Evolutionary conservation across 2,329 filamentous ascomycete genomes (phyloP).

Genomic region (Septoria petroselini): DNA sequence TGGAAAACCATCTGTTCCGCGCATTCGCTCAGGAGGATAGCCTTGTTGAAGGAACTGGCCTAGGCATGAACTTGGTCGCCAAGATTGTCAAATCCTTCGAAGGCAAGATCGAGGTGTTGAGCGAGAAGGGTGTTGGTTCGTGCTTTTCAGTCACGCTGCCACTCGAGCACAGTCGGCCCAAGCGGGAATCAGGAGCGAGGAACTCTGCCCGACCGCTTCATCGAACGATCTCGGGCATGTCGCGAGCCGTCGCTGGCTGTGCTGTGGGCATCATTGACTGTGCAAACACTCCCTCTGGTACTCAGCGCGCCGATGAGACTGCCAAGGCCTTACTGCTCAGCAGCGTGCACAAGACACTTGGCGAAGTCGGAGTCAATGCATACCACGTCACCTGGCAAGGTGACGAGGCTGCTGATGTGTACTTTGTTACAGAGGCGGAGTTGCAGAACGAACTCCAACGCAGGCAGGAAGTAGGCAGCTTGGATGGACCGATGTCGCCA

Average conservation of each 20-base stretch:
- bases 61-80: slow-evolving; percentile 64
- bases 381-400: slow-evolving; percentile 22
- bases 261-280: slow-evolving; percentile 23
- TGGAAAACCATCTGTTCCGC: slow-evolving; percentile 59
- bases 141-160: slow-evolving; percentile 26
- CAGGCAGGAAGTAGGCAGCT: slow-evolving; percentile 15
- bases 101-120: slow-evolving; percentile 51
- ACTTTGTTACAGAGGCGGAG: slow-evolving; percentile 28
- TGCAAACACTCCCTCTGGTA: slow-evolving; percentile 20
- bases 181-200: slow-evolving; percentile 9
- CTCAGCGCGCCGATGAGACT: slow-evolving; percentile 21
- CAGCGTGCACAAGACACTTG: slow-evolving; percentile 25
- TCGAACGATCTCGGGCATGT: slow-evolving; percentile 14
- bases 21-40: slow-evolving; percentile 65
- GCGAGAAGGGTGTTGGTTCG: slow-evolving; percentile 28
- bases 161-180: slow-evolving; percentile 21
- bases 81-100: slow-evolving; percentile 58
- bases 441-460: slow-evolving; percentile 19
- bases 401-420: slow-evolving; percentile 24
- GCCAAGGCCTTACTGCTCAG: slow-evolving; percentile 20
- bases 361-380: slow-evolving; percentile 23
- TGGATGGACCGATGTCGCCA: slow-evolving; percentile 20
- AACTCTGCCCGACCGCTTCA: slow-evolving; percentile 15
- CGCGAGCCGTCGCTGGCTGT: slow-evolving; percentile 17
- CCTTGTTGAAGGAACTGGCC: slow-evolving; percentile 59